Percentiles rank a stretch among this genome's conserved stretches.
These are phyloP conservation scores for Eustoma russellianum DNA, from an alignment of 257 asterid genomes.

Conservation along the genomic window DNA sequence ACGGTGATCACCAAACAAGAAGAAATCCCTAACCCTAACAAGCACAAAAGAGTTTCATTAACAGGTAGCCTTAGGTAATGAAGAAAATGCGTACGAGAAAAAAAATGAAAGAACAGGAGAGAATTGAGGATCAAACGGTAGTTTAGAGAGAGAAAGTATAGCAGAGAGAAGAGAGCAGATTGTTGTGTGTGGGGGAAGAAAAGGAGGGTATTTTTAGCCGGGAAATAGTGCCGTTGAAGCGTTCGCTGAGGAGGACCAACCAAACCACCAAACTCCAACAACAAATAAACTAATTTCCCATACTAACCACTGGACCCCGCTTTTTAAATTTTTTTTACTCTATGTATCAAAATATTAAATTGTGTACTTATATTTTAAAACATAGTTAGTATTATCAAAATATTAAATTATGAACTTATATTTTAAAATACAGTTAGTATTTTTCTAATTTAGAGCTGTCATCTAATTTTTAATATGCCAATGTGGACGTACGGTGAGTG, in stretches of 20 bases:
- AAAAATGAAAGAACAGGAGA: conserved; percentile 1
- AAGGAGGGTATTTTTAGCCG: conserved; percentile 16
- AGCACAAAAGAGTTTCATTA: conserved; percentile 5
- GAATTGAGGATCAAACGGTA: conserved; percentile 12
- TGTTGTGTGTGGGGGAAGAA: background rate
- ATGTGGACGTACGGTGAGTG: no score
- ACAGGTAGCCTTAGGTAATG: background rate
- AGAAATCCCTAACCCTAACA: conserved; percentile 32
- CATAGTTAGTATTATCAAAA: no score
- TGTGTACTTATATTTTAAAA: no score
- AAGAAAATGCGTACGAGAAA: background rate
- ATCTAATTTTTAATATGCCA: no score
- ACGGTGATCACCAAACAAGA: background rate
- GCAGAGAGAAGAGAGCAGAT: background rate
- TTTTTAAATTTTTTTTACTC: no score
- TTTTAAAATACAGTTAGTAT: no score
- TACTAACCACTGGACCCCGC: no score
- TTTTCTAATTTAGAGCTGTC: no score
- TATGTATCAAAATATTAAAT: no score
- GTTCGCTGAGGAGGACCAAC: conserved; percentile 23
- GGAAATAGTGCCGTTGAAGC: conserved; percentile 41
- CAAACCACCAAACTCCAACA: no score
- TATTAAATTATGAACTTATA: no score
- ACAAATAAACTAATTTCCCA: no score
- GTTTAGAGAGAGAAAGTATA: background rate